Evolutionary conservation across 176 grass and related monocot genomes (phyloP), one percentile per base, ranked within the genome.

Genomic region (Juncus effusus): DNA sequence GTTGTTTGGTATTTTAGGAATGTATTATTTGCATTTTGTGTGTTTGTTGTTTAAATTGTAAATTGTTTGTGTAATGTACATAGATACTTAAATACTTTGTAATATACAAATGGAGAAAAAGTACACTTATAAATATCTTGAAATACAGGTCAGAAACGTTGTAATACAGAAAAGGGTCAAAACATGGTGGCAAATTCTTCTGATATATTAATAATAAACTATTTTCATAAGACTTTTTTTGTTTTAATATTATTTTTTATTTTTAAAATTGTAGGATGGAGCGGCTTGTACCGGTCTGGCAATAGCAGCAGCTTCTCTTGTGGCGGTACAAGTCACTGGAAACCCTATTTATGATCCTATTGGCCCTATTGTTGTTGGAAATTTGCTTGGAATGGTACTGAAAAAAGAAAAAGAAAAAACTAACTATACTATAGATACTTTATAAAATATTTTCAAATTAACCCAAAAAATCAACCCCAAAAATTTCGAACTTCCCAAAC

Each of bases 341-440:
- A 93, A 93, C 76, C 77, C 85, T 73, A 93, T 97, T 15, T 97
- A 97, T 81, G 88, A 97, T 70, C 85, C 93, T 52, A 77, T 97
- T 77, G 88, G 93, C 72, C 92, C 93, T 6, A 97, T 97, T 81
- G 85, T 93, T 74, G 93, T 97, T 16, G 93, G 85, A 4, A 89
- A 92, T 77, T 73, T 97, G 66, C 80, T 93, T 59, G 93, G 93
- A 86, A 87, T 97, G 75, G 88, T 28, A 28, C 19, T 62, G 57
- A 38, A 59, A 1, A 28, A 28, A 28, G 19, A 28, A 28, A 28
- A 28, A 28, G 19, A 28, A 28, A 28, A n/a, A n/a, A n/a, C n/a
- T n/a, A n/a, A n/a, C n/a, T n/a, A n/a, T n/a, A n/a, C n/a, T n/a
- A n/a, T n/a, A n/a, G n/a, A n/a, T n/a, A n/a, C n/a, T n/a, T n/a